Evolutionary conservation across 2,329 filamentous ascomycete genomes (phyloP), one percentile per base, ranked within the genome.

Genomic region (Sporothrix protearum): DNA sequence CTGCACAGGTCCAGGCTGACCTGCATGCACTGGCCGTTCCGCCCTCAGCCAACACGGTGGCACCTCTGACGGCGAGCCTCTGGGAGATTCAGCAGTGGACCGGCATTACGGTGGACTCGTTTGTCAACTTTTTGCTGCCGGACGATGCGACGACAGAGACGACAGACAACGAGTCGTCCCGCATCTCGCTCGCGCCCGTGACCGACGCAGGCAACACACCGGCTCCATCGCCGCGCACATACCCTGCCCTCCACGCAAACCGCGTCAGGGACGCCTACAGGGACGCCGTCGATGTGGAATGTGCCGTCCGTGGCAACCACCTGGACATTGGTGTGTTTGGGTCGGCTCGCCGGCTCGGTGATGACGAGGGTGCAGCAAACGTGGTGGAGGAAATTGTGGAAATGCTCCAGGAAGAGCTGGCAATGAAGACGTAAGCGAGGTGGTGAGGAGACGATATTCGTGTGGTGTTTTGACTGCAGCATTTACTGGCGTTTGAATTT

Each of bases 31-130:
- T 97, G 47, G 85, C 25, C 28, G 6, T 84, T 25, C 84, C 75
- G 33, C 79, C 80, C 2, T 85, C 83, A 3, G 33, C 22, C 1
- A 7, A 12, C 16, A 19, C 36, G 1, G 80, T 80, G 1, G 85
- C 83, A 63, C 88, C 88, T 76, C 85, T 86, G 0, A 82, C 82
- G 1, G 88, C 88, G 0, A 88, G 88, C 0, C 81, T 97, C 1
- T 88, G 87, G 81, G 90, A 97, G 78, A 89, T 97, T 49, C 80
- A 84, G 25, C 79, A 84, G 19, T 97, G 93, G 93, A 95, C 92
- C 0, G 91, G 91, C 0, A 80, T 93, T 1, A 83, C 80, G 70
- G 79, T 97, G 0, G 86, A 92, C 75, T 89, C 86, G 0, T 95
- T 92, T 80, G 88, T 97, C 76, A 97, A 97, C 78, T 96, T 97